Evolutionary conservation across 1,284 basidiomycete genomes (phyloP).

Genomic region (Phellinidium pouzarii): DNA sequence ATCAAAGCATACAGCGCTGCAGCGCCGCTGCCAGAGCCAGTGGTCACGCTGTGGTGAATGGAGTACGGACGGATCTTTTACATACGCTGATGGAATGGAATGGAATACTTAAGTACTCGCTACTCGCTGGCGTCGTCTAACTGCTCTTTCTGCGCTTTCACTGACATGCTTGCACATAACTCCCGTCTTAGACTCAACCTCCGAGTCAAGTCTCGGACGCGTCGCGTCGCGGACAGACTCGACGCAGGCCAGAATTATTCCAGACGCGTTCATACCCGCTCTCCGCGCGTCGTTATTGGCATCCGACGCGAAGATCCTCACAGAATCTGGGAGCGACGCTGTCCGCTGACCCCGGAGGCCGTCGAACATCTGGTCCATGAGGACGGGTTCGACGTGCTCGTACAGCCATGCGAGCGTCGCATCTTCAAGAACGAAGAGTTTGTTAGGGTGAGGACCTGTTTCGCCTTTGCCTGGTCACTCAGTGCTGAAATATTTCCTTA

Average conservation of each 20-base stretch:
- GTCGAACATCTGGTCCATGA: conserved; percentile 54
- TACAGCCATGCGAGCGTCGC: conserved; percentile 71
- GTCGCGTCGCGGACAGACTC: neutral
- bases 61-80: neutral
- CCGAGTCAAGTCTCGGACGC: neutral
- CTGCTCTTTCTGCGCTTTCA: neutral
- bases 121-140: neutral
- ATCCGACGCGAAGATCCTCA: conserved; percentile 61
- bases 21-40: neutral
- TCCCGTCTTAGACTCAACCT: neutral
- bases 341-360: conserved; percentile 72
- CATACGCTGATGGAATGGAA: neutral
- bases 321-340: conserved; percentile 83
- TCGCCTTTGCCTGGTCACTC: neutral
- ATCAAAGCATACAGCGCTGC: too few relatives aligned
- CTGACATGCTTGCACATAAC: neutral
- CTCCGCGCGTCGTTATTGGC: neutral
- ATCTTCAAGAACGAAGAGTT: conserved; percentile 66
- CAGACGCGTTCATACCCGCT: neutral
- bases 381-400: conserved; percentile 57
- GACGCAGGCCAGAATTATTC: too few relatives aligned
- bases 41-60: neutral
- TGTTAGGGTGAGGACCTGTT: conserved; percentile 42
- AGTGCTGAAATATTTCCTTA: conserved; percentile 29
- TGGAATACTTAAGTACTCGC: too few relatives aligned